Conservation (phyloP, 495 filamentous ascomycete species). For the Penicillium subrubescens region DNA sequence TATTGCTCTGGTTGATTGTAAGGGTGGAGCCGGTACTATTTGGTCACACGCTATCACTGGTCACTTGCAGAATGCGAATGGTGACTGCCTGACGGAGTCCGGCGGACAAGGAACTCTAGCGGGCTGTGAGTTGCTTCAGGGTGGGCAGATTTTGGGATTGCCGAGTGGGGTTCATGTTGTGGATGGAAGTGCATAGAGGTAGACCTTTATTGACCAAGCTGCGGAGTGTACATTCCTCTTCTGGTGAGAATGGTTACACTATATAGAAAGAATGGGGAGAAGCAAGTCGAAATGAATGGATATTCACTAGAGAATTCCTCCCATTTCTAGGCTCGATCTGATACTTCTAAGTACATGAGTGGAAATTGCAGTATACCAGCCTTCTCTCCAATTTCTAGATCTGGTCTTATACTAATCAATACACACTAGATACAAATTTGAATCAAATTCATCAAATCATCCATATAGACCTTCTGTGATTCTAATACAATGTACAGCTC, state of each 20-base stretch:
- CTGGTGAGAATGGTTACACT: not conserved
- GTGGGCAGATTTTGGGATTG: constrained; percentile 36
- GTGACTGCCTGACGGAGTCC: constrained; percentile 28
- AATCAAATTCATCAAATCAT: not conserved
- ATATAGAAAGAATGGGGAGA: not conserved
- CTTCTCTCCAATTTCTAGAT: too few species aligned
- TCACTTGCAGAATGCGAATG: constrained; percentile 25
- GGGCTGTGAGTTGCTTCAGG: constrained; percentile 21
- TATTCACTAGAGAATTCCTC: not conserved
- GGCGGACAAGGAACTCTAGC: constrained; percentile 6
- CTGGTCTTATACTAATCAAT: too few species aligned
- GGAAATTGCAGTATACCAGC: not conserved
- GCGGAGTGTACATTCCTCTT: not conserved
- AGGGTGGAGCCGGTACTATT: constrained; percentile 10
- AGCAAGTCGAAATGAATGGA: not conserved
- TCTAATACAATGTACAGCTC: not conserved
- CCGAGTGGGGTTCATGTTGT: constrained; percentile 30
- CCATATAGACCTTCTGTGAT: not conserved
- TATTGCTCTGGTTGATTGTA: constrained; percentile 20
- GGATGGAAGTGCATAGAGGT: not conserved
- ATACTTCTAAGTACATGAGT: not conserved
- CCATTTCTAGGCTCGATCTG: not conserved
- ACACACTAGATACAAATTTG: not conserved
- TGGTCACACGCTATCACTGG: constrained; percentile 35
- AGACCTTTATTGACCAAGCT: too few species aligned